phyloP scores from a whole-genome alignment of 345 rosid genomes.

The Barbarea vulgaris region DNA sequence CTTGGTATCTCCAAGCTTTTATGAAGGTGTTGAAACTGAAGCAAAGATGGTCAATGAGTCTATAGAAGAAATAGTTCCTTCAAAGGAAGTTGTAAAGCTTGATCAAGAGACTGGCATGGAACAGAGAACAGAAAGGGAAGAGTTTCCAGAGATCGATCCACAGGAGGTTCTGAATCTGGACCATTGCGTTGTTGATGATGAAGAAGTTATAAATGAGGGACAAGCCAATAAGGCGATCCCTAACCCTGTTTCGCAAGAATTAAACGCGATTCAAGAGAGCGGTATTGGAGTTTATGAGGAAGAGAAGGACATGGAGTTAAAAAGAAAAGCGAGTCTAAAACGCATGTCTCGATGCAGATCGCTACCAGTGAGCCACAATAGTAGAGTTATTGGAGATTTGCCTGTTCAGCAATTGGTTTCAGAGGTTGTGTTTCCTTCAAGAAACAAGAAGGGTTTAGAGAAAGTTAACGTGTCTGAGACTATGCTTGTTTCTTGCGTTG shows the following conservation, averaged over 20 bases:
- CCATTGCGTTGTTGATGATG: not conserved
- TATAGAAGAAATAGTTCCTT: not conserved
- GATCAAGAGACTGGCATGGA: slow-evolving; percentile 15
- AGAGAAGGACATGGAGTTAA: slow-evolving; percentile 1
- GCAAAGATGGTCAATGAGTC: slow-evolving; percentile 5
- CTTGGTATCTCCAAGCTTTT: slow-evolving; percentile 3
- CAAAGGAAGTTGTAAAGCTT: slow-evolving; percentile 15
- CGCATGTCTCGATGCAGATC: slow-evolving; percentile 40
- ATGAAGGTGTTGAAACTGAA: not conserved
- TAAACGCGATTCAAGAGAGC: not conserved
- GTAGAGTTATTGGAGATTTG: slow-evolving; percentile 1
- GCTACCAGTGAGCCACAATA: slow-evolving; percentile 32
- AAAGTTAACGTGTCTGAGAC: not conserved
- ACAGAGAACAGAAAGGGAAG: not conserved
- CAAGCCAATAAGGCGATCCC: not conserved
- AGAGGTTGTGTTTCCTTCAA: slow-evolving; percentile 11
- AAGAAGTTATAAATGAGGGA: slow-evolving; percentile 6
- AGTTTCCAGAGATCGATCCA: not conserved
- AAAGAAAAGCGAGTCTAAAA: slow-evolving; percentile 5
- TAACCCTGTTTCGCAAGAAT: not conserved
- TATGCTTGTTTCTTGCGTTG: slow-evolving; percentile 21
- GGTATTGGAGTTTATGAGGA: slow-evolving; percentile 3
- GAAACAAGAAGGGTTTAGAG: slow-evolving; percentile 9
- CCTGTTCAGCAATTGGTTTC: slow-evolving; percentile 25
- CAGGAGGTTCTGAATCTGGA: slow-evolving; percentile 23